Evolutionary conservation across 1,139 yeast species (phyloP), one percentile per base, ranked within the genome.

Genomic region (Geotrichum klebahnii): DNA sequence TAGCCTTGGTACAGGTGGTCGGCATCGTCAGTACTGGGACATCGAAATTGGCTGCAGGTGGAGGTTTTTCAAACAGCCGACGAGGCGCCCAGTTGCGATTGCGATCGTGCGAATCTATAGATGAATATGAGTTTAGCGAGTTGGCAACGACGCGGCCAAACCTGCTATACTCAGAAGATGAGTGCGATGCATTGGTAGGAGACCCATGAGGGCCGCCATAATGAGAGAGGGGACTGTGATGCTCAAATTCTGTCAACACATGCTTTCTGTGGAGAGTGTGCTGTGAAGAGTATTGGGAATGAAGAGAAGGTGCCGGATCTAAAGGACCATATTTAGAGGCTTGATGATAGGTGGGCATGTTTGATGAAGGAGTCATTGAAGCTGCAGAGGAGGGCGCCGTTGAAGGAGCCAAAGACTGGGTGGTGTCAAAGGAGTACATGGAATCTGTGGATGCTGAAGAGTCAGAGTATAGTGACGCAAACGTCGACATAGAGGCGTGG

Each of bases 391-490:
- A 29, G 24, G 41, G 22, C 8, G 40, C 43, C 17, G 35, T 36
- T 20, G 49, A 33, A 9, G 34, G 34, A 14, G 49, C 36, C n/a
- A n/a, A 8, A 29, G 16, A 20, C 29, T 36, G 16, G 37, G 10
- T n/a, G 29, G 43, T 26, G n/a, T 24, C 29, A 12, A 9, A 28
- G 20, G 48, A 44, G 9, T 28, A 28, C 36, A 12, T 23, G 29
- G 46, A 47, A 26, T 47, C 51, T 5, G 32, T 36, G 8, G 46
- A 39, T 24, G 41, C 51, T 4, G 39, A 39, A 16, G 51, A 47
- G 4, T 43, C 36, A 33, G 33, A 34, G 12, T 43, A 42, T 20
- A 26, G 14, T 3, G 46, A 22, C 9, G 51, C 20, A 22, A 47
- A 41, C 14, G 46, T 47, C 19, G 50, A 16, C 5, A 46, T 20